Base-by-base conservation (phyloP, 768 basidiomycete genomes). In the Hericium coralloides region DNA sequence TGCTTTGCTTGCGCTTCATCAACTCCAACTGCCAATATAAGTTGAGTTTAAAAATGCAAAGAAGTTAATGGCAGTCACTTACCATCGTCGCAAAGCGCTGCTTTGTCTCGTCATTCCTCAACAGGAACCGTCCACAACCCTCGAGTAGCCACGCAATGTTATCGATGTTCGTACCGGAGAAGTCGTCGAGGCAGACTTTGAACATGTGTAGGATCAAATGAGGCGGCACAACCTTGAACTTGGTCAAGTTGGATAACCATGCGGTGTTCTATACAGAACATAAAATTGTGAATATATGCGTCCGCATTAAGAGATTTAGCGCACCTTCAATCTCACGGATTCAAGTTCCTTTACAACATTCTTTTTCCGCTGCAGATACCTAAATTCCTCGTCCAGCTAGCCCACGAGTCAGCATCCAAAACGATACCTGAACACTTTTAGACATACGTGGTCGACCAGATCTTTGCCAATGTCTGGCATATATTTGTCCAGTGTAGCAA, bases 161-260 rank as follows among this genome's bases (percentile, higher is more conserved):
- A 67, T 98, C 97, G 38, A 99, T 80, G 65, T 98, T 99, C 18
- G 84, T 83, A 2, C 89, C 91, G 1, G 87, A 85, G 65, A 99
- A 92, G 68, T 98, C 95, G 67, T 98, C 95, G 64, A 98, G 74
- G 70, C 92, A 95, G 52, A 95, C 93, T 81, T 98, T 98, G 76
- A 95, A 89, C 64, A 92, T 88, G 68, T 98, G 95, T 49, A 99
- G 74, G 64, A 98, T 92, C 56, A 95, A 76, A 68, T 98, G 94
- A 3, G 86, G 74, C 26, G 92, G 94, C 8, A 98, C 90, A 20
- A 98, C 84, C 39, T 81, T 77, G 70, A 98, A 98, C 71, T 99
- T 99, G n/a, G 95, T 95, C 64, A 99, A 73, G 69, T 89, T 95
- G 4, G 91, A 88, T 56, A 94, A 70, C 72, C 88, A 99, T 12